Conservation (phyloP, 2,329 filamentous ascomycete genomes). For the Botrytis medusae region DNA sequence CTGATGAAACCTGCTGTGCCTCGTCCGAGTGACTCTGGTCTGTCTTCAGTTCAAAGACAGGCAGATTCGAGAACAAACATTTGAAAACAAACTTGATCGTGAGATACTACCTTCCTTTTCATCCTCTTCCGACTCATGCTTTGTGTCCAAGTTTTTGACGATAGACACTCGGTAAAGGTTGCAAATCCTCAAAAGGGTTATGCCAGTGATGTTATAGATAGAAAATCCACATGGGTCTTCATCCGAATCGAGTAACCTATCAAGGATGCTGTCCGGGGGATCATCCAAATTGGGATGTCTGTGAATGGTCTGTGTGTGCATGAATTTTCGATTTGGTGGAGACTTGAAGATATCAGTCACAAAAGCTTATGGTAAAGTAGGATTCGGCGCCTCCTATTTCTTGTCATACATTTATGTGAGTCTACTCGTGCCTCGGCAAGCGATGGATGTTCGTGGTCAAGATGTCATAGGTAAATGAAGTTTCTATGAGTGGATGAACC, state of each 20-base stretch:
- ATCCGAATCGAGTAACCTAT: constrained; percentile 7
- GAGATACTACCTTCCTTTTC: constrained; percentile 17
- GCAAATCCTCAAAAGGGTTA: neutral
- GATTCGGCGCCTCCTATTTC: constrained; percentile 2
- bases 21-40: neutral
- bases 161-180: constrained; percentile 9
- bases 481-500: neutral
- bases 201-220: constrained; percentile 12
- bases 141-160: neutral
- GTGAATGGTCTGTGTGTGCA: constrained; percentile 17
- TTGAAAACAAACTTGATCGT: neutral
- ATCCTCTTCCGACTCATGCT: constrained; percentile 4
- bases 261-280: constrained; percentile 10
- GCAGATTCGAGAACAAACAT: neutral
- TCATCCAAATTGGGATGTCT: constrained; percentile 10
- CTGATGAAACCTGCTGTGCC: constrained; percentile 3
- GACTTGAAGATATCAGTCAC: neutral
- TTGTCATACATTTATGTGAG: neutral
- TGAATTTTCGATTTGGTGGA: neutral
- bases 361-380: constrained; percentile 1
- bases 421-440: neutral
- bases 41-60: neutral
- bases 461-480: neutral
- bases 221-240: constrained; percentile 1
- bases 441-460: neutral